Base-by-base conservation (phyloP, 2,329 filamentous ascomycete genomes). In the Apiospora saccharicola region DNA sequence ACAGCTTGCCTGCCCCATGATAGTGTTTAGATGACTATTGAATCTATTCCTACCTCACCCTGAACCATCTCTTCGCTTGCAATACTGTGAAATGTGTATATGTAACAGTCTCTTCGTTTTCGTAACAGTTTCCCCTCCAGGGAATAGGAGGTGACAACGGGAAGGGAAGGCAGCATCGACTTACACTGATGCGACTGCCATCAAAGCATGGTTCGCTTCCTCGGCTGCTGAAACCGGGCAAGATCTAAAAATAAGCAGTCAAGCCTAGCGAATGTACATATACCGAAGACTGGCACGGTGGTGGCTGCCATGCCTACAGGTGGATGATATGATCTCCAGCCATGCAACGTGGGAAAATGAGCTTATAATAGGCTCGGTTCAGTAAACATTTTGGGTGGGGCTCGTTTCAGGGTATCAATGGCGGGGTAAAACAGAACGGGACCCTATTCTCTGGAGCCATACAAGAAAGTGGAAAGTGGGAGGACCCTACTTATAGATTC, bases 11-110 rank as follows among this genome's bases (percentile, higher is more conserved):
- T 78, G 75, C 73, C 76, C 72, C 73, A 76, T 78, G 77, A 77
- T 71, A 75, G 75, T 79, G 81, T 78, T 81, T 87, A 87, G 86
- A 87, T 72, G 85, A 84, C 86, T 78, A 77, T 70, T 86, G 86
- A 88, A 87, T 86, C 85, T 86, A 86, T 83, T 80, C 82, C 44
- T 70, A 47, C 26, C 46, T 53, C 26, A 70, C 8, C 43, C 43
- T 14, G 24, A 34, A 30, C 13, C 34, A 8, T 57, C 12, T 26
- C 10, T 14, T 41, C 7, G 8, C 30, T 16, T 41, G 57, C 34
- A 64, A 8, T 30, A 30, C 4, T 64, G 57, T 64, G 30, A 64
- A 64, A 16, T 57, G 16, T 57, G 44, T 7, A 13, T 13, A n/a
- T 10, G 37, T 70, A 77, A 81, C 73, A 74, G 69, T 64, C 72